Base-by-base conservation (phyloP, 2,329 filamentous ascomycete genomes). In the Blastomyces gilchristii region DNA sequence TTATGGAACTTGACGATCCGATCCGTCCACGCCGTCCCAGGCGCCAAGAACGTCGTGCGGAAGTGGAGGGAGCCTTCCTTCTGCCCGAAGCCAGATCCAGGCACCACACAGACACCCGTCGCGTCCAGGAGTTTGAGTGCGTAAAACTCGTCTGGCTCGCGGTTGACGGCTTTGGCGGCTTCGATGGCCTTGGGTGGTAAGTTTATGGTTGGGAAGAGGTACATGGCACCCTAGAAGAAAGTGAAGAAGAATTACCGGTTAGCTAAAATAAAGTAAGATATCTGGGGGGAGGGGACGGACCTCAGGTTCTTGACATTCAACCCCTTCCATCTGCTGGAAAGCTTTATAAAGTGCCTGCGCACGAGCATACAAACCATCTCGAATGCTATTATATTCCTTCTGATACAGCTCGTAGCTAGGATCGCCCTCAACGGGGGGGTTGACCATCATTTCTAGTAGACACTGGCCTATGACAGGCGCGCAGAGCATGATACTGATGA, bases 391-490 rank as follows among this genome's bases (percentile, higher is more conserved):
- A 80, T 94, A 97, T 77, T 99, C 94, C 74, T 87, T 74, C 72
- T 87, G 80, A 81, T 97, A 97, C 61, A 93, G 84, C 67, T 86
- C 85, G 76, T 89, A 89, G 68, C 90, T 95, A 18, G 90, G 89
- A 65, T 95, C 88, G 64, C 94, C 93, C 69, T 86, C 77, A 72
- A 84, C 83, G 49, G 94, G 94, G 62, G 94, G 94, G 82, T 97
- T 97, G 72, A 97, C 91, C 93, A 97, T 97, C 75, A 96, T 81
- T 80, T 97, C 94, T 65, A 99, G 90, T 58, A 97, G 83, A 79
- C 94, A 97, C 82, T 99, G 94, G 65, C 92, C 93, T 68, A 96
- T 85, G 70, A 99, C 94, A 34, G 94, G 93, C 60, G 94, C 88
- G 79, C 94, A 99, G 68, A 99, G 87, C 80, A 90, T 93, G 80